Conservation (phyloP, 148 eudicot species). For the Heliosperma pusillum region DNA sequence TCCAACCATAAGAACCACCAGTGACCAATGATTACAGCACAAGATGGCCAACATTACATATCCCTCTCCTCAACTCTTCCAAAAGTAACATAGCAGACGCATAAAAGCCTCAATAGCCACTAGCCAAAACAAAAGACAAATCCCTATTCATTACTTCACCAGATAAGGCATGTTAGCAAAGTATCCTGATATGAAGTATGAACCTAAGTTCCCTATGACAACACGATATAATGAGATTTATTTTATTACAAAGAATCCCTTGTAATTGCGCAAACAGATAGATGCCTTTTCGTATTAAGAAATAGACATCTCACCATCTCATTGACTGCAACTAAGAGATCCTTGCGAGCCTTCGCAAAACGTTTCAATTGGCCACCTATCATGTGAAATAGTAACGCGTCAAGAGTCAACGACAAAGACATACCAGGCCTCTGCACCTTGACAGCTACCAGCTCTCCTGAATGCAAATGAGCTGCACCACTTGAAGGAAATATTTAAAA, state of each 20-base stretch:
- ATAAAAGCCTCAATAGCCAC: not conserved
- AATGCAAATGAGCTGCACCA: slow-evolving; percentile 97
- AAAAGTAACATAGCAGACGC: not conserved
- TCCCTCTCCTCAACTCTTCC: not conserved
- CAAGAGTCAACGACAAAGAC: slow-evolving; percentile 81
- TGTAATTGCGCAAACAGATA: not conserved
- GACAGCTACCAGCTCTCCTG: slow-evolving; percentile 98
- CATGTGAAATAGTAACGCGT: slow-evolving; percentile 91
- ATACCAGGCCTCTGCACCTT: slow-evolving; percentile 99
- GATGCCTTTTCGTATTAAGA: not conserved
- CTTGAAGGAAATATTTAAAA: slow-evolving; percentile 56
- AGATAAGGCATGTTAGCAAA: not conserved
- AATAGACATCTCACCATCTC: slow-evolving; percentile 71
- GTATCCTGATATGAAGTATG: not conserved
- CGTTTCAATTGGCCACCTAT: slow-evolving; percentile 96
- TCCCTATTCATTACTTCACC: not conserved
- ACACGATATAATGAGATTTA: too few species aligned
- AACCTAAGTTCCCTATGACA: not conserved
- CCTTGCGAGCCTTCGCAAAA: slow-evolving; percentile 96
- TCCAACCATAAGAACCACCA: not conserved
- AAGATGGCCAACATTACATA: not conserved
- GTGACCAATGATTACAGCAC: not conserved
- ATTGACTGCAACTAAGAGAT: slow-evolving; percentile 92
- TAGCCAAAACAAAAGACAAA: not conserved
- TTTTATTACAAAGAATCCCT: not conserved